Evolutionary conservation across 805 yeast species (phyloP).

Genomic region (Lipomyces lipofer): DNA sequence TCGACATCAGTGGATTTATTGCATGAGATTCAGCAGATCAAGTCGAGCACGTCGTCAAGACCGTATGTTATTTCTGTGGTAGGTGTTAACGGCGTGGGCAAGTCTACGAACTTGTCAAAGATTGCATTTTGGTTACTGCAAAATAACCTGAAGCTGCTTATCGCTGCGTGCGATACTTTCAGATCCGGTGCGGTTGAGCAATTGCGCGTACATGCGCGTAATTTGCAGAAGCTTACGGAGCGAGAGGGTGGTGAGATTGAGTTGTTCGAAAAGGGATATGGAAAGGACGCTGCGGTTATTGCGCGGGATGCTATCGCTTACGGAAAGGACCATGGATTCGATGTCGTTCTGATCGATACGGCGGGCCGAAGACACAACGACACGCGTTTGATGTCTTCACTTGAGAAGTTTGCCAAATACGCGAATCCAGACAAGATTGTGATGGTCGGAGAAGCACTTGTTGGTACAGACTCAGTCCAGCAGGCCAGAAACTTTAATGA

Average conservation of each 20-base stretch:
- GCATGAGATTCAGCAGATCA: slow-evolving; percentile 62
- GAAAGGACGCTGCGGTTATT: slow-evolving; percentile 94
- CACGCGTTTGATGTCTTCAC: slow-evolving; percentile 89
- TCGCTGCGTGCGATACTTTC: slow-evolving; percentile 97
- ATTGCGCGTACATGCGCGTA: slow-evolving; percentile 86
- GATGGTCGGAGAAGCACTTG: slow-evolving; percentile 98
- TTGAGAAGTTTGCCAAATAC: slow-evolving; percentile 90
- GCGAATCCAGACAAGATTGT: slow-evolving; percentile 95
- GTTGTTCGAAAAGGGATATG: slow-evolving; percentile 91
- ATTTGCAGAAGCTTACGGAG: slow-evolving; percentile 67
- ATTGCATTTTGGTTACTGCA: slow-evolving; percentile 94
- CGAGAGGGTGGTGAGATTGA: slow-evolving; percentile 58
- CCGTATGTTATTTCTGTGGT: slow-evolving; percentile 97
- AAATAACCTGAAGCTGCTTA: slow-evolving; percentile 78
- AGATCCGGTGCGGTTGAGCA: slow-evolving; percentile 99
- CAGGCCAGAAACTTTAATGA: slow-evolving; percentile 91
- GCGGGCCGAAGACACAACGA: slow-evolving; percentile 98
- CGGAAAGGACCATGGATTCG: slow-evolving; percentile 69
- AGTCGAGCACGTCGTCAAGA: slow-evolving; percentile 35
- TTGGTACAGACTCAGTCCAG: slow-evolving; percentile 94
- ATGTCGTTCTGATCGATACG: slow-evolving; percentile 89
- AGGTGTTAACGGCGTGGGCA: slow-evolving; percentile 98
- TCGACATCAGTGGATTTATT: slow-evolving; percentile 84
- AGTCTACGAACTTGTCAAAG: slow-evolving; percentile 91
- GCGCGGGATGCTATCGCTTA: slow-evolving; percentile 87